Conservation (phyloP, 2,329 filamentous ascomycete species). For the Neonectria coccinea region DNA sequence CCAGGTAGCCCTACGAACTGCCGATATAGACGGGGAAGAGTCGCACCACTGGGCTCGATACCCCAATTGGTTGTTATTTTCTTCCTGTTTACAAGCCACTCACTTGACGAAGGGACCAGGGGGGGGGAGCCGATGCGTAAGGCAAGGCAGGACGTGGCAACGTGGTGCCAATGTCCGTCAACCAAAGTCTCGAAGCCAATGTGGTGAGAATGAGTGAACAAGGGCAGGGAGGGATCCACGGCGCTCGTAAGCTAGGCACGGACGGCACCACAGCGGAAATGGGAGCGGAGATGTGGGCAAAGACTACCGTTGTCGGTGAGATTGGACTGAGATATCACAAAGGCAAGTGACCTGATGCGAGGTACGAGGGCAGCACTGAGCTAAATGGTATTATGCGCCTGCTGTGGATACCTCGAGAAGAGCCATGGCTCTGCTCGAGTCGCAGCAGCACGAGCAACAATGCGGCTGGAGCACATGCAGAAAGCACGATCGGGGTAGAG, state of each 20-base stretch:
- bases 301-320: constrained; percentile 27
- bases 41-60: constrained; percentile 31
- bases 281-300: constrained; percentile 9
- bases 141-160: constrained; percentile 28
- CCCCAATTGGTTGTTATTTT: constrained; percentile 33
- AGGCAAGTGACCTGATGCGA: constrained; percentile 25
- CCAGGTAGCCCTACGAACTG: constrained; percentile 38
- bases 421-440: constrained; percentile 16
- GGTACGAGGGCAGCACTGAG: constrained; percentile 33
- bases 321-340: constrained; percentile 34
- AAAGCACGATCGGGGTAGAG: constrained; percentile 29
- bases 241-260: constrained; percentile 23
- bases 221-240: constrained; percentile 27
- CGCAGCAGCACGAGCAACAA: constrained; percentile 39
- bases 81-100: constrained; percentile 34
- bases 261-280: constrained; percentile 17
- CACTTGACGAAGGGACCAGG: constrained; percentile 12
- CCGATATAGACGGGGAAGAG: constrained; percentile 15
- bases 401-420: constrained; percentile 35
- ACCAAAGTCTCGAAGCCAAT: constrained; percentile 26
- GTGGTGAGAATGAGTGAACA: constrained; percentile 29
- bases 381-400: constrained; percentile 37
- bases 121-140: constrained; percentile 28
- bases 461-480: constrained; percentile 41
- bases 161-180: constrained; percentile 22